Evolutionary conservation across 805 yeast genomes (phyloP), one percentile per base, ranked within the genome.

Genomic region (Dipodascus geniculatus): DNA sequence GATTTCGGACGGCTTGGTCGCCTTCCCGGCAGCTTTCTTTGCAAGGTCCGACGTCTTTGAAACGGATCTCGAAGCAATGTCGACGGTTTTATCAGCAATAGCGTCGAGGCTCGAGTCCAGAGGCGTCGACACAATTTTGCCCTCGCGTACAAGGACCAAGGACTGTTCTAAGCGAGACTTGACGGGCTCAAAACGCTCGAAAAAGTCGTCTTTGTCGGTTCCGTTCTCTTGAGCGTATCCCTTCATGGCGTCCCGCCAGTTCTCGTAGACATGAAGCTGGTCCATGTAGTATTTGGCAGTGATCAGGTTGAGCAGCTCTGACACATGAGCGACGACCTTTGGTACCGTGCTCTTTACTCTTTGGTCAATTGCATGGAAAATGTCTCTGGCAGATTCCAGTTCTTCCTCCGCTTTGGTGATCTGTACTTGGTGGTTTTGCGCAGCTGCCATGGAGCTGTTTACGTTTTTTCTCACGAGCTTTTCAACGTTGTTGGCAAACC

Each of bases 51-150:
- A 53, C n/a, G 58, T 53, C 3, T 55, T 54, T 33, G 70, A 72
- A 2, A 77, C 75, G 3, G 78, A 76, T 60, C 71, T 74, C 44
- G 71, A 66, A 50, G 73, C 68, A n/a, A 75, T 67, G 53, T 68
- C 66, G 59, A 66, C 68, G 49, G 76, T 65, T 42, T 75, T 72
- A 42, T 68, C 71, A 24, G 73, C 66, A 58, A 74, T 53, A 47
- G 57, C 60, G 20, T 54, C 52, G 11, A 55, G 58, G 20, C 64
- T 63, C 52, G 56, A 52, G 23, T 59, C 54, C 61, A 65, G 61
- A 11, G 65, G 63, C 22, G 55, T 51, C 22, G 57, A 56, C 28
- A 61, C 65, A 3, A 66, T 58, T 52, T 65, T 61, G 16, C 70
- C 70, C 16, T 56, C 53, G 8, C 58, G 49, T 4, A 66, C 24